A percentile compares a stretch with the other conserved stretches of the same genome.
These are phyloP conservation scores for Rhizopus arrhizus DNA, from an alignment of 371 early-diverging fungal species.

Conservation along the genomic window DNA sequence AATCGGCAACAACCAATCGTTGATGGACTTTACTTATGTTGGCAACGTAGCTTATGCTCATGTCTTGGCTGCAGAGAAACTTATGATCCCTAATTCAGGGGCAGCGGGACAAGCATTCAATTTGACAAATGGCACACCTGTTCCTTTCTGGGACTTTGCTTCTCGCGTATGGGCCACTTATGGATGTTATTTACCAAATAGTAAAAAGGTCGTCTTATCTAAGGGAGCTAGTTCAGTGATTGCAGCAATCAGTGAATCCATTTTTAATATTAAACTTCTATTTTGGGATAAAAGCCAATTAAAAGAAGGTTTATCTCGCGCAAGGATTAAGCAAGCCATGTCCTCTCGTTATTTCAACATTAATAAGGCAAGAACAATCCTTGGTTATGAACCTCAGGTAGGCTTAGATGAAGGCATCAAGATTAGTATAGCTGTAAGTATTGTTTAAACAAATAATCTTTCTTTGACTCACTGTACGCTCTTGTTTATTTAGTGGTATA, in stretches of 20 bases:
- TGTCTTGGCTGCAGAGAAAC: constrained; percentile 81
- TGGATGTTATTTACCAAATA: constrained; percentile 50
- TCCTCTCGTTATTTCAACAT: constrained; percentile 82
- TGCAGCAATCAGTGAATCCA: constrained; percentile 54
- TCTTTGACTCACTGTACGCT: not conserved
- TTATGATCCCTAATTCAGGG: constrained; percentile 48
- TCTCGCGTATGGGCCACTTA: constrained; percentile 66
- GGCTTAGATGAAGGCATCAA: constrained; percentile 74
- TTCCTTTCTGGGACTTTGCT: constrained; percentile 91
- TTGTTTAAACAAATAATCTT: not conserved
- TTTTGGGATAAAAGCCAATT: constrained; percentile 50
- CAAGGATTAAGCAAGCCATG: constrained; percentile 72
- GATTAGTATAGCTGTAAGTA: constrained; percentile 46
- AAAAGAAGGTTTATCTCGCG: constrained; percentile 62
- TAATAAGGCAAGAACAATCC: constrained; percentile 71
- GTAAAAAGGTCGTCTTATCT: constrained; percentile 52
- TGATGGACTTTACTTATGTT: constrained; percentile 94
- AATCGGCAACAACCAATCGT: constrained; percentile 83
- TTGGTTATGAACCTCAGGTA: constrained; percentile 80
- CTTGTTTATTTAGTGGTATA: not conserved
- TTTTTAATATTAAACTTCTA: constrained; percentile 50
- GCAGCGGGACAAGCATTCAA: constrained; percentile 78
- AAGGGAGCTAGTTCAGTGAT: constrained; percentile 50
- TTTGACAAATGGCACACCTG: constrained; percentile 90
- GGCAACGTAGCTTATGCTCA: constrained; percentile 93